phyloP scores from a whole-genome alignment of 805 yeast species.

The Metschnikowia gelsemii region DNA sequence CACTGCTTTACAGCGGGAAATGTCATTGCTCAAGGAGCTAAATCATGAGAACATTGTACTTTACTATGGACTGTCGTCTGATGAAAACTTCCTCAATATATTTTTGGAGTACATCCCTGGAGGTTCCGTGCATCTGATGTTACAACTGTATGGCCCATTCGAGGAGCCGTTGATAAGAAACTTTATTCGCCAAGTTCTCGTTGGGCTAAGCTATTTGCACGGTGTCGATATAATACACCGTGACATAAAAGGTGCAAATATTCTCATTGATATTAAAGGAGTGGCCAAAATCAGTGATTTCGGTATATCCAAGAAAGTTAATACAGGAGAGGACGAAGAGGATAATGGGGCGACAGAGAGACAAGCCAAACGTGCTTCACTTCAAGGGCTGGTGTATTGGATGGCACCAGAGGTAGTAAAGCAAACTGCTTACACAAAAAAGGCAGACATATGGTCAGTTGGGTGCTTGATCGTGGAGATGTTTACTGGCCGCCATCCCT shows the following conservation, averaged over 20 bases:
- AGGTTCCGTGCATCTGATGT: constrained; percentile 59
- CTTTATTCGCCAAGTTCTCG: constrained; percentile 71
- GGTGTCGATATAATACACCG: constrained; percentile 76
- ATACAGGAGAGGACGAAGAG: constrained; percentile 23
- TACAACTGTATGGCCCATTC: constrained; percentile 72
- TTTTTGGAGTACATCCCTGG: constrained; percentile 53
- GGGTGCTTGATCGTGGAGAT: constrained; percentile 93
- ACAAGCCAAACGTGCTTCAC: constrained; percentile 63
- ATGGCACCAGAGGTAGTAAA: constrained; percentile 99
- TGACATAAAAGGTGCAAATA: constrained; percentile 88
- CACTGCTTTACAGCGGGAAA: constrained; percentile 80
- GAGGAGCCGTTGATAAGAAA: constrained; percentile 73
- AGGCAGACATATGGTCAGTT: constrained; percentile 96
- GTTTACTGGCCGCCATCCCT: constrained; percentile 96
- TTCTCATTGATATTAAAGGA: constrained; percentile 76
- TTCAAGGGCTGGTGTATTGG: constrained; percentile 90
- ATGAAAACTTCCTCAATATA: constrained; percentile 69
- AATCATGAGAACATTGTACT: constrained; percentile 92
- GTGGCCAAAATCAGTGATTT: constrained; percentile 83
- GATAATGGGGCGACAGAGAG: constrained; percentile 23
- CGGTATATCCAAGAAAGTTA: constrained; percentile 63
- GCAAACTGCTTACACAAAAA: constrained; percentile 84
- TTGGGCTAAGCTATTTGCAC: constrained; percentile 74
- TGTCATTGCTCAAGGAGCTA: constrained; percentile 69
- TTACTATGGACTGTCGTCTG: constrained; percentile 84